Evolutionary conservation across 306 rosid species (phyloP).

Genomic region (cucumber (Cucumis sativus)): Cucumber_9930_V3 NC_026660.2:25858501-25859000

Average conservation of each 20-base stretch:
- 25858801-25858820: slow-evolving; percentile 63
- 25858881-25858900: slow-evolving; percentile 75
- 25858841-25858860: slow-evolving; percentile 70
- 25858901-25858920: slow-evolving; percentile 57
- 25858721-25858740: slow-evolving; percentile 48
- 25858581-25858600: slow-evolving; percentile 6
- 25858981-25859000: slow-evolving; percentile 66
- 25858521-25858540: slow-evolving; percentile 45
- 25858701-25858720: slow-evolving; percentile 61
- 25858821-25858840: slow-evolving; percentile 42
- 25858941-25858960: slow-evolving; percentile 25
- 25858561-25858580: slow-evolving; percentile 36
- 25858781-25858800: slow-evolving; percentile 14
- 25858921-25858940: slow-evolving; percentile 34
- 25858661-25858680: slow-evolving; percentile 12
- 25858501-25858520: slow-evolving; percentile 35
- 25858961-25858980: slow-evolving; percentile 59
- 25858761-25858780: slow-evolving; percentile 30
- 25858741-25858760: slow-evolving; percentile 28
- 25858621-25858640: slow-evolving; percentile 51
- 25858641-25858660: slow-evolving; percentile 34
- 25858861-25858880: slow-evolving; percentile 52
- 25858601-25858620: slow-evolving; percentile 42
- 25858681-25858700: slow-evolving; percentile 14
- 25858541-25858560: slow-evolving; percentile 45